A percentile compares a stretch with the other conserved stretches of the same genome.
Conservation (phyloP, 257 asterid genomes). For the Haberlea rhodopensis region DNA sequence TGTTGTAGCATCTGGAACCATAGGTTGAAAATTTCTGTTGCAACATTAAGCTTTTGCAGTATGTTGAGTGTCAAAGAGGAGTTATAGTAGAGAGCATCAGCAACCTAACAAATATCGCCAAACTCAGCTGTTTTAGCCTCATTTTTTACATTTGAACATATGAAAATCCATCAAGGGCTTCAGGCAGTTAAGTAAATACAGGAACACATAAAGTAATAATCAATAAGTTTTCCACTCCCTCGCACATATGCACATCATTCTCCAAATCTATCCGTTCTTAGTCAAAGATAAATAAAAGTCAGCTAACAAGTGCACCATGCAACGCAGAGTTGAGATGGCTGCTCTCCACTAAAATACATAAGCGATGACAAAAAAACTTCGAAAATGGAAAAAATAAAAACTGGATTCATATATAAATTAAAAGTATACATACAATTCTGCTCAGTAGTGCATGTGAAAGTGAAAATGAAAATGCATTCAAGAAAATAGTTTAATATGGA, state of each 20-base stretch:
- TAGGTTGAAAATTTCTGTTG: conserved; percentile 83
- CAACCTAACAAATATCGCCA: conserved; percentile 53
- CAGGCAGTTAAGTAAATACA: conserved; percentile 5
- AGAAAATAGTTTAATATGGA: not conserved
- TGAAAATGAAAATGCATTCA: not conserved
- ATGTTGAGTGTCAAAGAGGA: conserved; percentile 64
- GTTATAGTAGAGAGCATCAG: conserved; percentile 92
- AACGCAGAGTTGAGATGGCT: not conserved
- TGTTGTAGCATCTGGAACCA: conserved; percentile 97
- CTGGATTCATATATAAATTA: not conserved
- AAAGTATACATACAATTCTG: conserved; percentile 7
- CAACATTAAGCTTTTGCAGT: conserved; percentile 85
- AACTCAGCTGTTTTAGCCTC: conserved; percentile 14
- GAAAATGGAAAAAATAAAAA: not conserved
- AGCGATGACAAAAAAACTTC: not conserved
- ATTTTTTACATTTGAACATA: conserved; percentile 14
- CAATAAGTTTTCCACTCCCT: conserved; percentile 6
- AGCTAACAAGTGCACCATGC: not conserved
- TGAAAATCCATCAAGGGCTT: conserved; percentile 12
- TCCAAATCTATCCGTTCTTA: conserved; percentile 1
- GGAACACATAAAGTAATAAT: conserved; percentile 1
- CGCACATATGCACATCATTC: not conserved
- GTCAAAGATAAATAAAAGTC: not conserved
- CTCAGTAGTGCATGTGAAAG: not conserved
- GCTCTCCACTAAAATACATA: not conserved